These are phyloP conservation scores for Posidonia australis DNA, from an alignment of 106 monocot genomes.

Conservation along the genomic window DNA sequence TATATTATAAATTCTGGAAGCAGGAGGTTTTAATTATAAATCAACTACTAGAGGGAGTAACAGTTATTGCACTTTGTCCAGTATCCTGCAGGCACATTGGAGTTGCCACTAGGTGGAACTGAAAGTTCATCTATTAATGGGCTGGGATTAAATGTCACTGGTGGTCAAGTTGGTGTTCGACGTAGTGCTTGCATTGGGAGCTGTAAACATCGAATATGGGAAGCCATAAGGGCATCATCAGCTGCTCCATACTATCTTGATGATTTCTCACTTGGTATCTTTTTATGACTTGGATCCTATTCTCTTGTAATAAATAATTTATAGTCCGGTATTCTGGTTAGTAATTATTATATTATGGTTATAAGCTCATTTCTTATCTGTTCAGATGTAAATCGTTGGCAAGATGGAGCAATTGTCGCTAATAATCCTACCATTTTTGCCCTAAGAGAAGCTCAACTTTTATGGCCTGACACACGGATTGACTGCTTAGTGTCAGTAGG, in stretches of 20 bases:
- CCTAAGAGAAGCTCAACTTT: conserved; percentile 89
- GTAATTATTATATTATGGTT: neutral
- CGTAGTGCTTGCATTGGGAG: conserved; percentile 80
- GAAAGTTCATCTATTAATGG: conserved; percentile 44
- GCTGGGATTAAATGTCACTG: conserved; percentile 15
- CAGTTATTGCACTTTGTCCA: conserved; percentile 17
- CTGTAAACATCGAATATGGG: conserved; percentile 93
- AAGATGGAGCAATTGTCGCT: conserved; percentile 99
- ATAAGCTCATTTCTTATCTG: conserved; percentile 1
- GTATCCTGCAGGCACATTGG: conserved; percentile 87
- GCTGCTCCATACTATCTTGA: conserved; percentile 99
- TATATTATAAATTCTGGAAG: neutral
- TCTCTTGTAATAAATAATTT: neutral
- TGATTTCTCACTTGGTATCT: conserved; percentile 91
- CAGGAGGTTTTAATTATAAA: neutral
- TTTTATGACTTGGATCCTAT: neutral
- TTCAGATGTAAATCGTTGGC: conserved; percentile 88
- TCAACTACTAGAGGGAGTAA: neutral
- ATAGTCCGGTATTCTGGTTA: neutral
- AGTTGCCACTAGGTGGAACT: conserved; percentile 38
- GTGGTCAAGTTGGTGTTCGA: conserved; percentile 28
- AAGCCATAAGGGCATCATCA: conserved; percentile 98
- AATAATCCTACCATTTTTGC: conserved; percentile 99
- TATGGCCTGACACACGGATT: conserved; percentile 89
- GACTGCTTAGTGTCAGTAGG: conserved; percentile 92